These are phyloP conservation scores for Daldinia grandis DNA, from an alignment of 495 filamentous ascomycete species.

Conservation along the genomic window DNA sequence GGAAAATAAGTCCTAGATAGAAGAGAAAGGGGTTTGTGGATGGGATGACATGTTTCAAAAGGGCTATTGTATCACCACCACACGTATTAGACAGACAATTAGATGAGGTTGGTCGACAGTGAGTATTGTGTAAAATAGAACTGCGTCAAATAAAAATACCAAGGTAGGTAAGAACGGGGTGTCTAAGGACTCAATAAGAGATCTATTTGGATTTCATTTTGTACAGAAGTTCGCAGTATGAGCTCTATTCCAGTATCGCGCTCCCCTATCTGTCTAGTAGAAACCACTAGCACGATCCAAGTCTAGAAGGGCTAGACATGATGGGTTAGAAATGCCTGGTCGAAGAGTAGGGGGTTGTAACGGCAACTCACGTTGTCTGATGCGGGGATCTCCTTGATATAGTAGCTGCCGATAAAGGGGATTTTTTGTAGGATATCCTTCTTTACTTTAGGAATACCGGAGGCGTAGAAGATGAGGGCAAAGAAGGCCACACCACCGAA, in stretches of 20 bases:
- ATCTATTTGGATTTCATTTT: constrained; percentile 45
- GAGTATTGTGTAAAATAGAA: constrained; percentile 12
- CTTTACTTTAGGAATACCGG: constrained; percentile 64
- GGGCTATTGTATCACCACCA: constrained; percentile 29
- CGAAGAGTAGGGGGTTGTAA: not conserved
- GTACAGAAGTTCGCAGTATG: constrained; percentile 38
- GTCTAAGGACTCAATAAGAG: constrained; percentile 27
- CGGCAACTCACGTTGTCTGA: constrained; percentile 64
- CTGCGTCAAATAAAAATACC: constrained; percentile 14
- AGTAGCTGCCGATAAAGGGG: constrained; percentile 60
- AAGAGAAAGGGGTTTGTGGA: not conserved
- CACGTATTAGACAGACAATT: constrained; percentile 33
- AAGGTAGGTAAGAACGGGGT: not conserved
- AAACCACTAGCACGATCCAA: constrained; percentile 14
- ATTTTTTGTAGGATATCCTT: constrained; percentile 67
- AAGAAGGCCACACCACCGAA: constrained; percentile 66
- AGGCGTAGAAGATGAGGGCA: constrained; percentile 66
- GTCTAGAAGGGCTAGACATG: constrained; percentile 55
- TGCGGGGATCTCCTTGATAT: constrained; percentile 59
- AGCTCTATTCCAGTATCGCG: constrained; percentile 31
- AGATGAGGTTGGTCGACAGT: constrained; percentile 23
- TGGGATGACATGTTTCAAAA: constrained; percentile 3
- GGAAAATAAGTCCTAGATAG: constrained; percentile 21
- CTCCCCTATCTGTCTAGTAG: constrained; percentile 19
- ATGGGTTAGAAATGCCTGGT: not conserved